Evolutionary conservation across 2,329 filamentous ascomycete genomes (phyloP).

Genomic region (Rhynchosporium secalis): DNA sequence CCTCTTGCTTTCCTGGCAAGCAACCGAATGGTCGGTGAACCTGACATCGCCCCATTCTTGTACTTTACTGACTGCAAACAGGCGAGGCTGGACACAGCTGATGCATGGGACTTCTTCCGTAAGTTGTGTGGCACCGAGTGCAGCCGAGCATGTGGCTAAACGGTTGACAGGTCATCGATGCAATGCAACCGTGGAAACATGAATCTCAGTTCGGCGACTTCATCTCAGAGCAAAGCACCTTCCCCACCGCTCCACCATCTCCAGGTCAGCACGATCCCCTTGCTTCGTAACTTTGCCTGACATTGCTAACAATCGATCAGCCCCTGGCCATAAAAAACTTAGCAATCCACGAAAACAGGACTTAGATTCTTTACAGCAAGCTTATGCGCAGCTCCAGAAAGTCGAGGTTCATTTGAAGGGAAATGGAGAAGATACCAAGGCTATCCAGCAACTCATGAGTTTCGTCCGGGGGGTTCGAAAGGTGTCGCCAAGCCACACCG

Average conservation of each 20-base stretch:
- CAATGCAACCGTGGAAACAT: constrained; percentile 90
- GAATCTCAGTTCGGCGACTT: constrained; percentile 84
- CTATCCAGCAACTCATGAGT: constrained; percentile 67
- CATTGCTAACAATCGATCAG: constrained; percentile 27
- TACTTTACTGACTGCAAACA: constrained; percentile 47
- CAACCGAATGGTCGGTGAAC: constrained; percentile 81
- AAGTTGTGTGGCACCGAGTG: constrained; percentile 44
- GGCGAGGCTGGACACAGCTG: constrained; percentile 88
- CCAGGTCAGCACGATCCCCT: constrained; percentile 39
- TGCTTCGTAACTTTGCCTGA: not conserved
- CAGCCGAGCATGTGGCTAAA: constrained; percentile 35
- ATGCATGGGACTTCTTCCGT: constrained; percentile 90
- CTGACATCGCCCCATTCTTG: constrained; percentile 31
- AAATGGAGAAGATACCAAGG: constrained; percentile 67
- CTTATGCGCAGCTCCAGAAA: constrained; percentile 65
- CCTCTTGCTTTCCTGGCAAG: constrained; percentile 91
- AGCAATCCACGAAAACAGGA: constrained; percentile 69
- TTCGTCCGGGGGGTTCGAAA: constrained; percentile 73
- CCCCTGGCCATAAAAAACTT: constrained; percentile 57
- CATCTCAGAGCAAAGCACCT: constrained; percentile 76
- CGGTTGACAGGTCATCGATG: constrained; percentile 69
- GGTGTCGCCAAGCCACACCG: constrained; percentile 66
- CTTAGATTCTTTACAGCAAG: constrained; percentile 65
- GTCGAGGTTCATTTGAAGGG: constrained; percentile 69
- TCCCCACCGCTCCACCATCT: constrained; percentile 65